Evolutionary conservation across 805 yeast species (phyloP).

Genomic region (Schwanniomyces polymorphus): DNA sequence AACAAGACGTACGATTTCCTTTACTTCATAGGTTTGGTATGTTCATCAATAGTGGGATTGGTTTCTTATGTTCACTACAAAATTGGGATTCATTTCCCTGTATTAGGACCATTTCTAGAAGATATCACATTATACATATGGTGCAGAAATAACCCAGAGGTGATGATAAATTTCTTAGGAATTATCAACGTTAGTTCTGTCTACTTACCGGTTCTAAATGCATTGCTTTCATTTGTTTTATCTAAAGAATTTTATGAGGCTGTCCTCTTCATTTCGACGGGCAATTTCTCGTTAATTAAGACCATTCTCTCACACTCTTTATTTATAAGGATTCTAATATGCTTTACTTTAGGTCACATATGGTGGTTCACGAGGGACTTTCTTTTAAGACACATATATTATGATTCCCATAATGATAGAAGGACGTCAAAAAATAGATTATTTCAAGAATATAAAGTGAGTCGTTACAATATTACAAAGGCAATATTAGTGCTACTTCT

Average conservation of each 20-base stretch:
- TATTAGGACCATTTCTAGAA: constrained; percentile 25
- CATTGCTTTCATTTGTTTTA: constrained; percentile 7
- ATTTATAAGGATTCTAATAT: constrained; percentile 14
- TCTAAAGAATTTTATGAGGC: constrained; percentile 9
- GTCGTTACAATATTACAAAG: constrained; percentile 11
- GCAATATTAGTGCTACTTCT: constrained; percentile 11
- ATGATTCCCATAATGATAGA: constrained; percentile 16
- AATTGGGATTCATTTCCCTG: constrained; percentile 11
- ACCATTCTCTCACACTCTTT: constrained; percentile 8
- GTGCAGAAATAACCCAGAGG: constrained; percentile 28
- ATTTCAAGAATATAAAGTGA: constrained; percentile 8
- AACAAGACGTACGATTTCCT: constrained; percentile 28
- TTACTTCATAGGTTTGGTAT: constrained; percentile 25
- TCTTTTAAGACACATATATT: constrained; percentile 11
- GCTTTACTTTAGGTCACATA: constrained; percentile 23
- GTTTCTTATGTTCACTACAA: constrained; percentile 16
- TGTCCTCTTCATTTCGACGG: constrained; percentile 6
- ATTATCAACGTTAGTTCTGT: constrained; percentile 18
- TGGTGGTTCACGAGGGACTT: constrained; percentile 35
- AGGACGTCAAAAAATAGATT: constrained; percentile 11
- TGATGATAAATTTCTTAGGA: constrained; percentile 20
- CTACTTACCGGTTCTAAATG: constrained; percentile 18
- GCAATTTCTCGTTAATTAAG: constrained; percentile 3
- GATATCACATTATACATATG: constrained; percentile 26
- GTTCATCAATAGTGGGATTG: constrained; percentile 19